phyloP scores from a whole-genome alignment of 345 rosid genomes.

The Linum trigynum region DNA sequence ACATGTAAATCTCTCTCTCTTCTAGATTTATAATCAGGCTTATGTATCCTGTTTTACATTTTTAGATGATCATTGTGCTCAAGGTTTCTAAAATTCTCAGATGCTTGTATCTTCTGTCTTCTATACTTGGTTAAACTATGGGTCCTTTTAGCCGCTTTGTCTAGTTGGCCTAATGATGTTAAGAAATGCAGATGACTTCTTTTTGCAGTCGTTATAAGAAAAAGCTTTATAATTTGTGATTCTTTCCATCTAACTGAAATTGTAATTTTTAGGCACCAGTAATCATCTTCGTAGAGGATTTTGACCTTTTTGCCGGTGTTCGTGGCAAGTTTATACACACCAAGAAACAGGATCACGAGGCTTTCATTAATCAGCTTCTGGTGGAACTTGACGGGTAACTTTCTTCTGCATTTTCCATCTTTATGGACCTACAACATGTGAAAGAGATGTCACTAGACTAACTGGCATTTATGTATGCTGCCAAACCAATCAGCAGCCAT shows the following conservation, averaged over 20 bases:
- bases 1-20: background rate
- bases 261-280: constrained; percentile 73
- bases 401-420: constrained; percentile 10
- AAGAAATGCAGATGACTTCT: too few relatives aligned
- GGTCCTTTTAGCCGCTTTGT: background rate
- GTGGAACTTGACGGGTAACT: constrained; percentile 97
- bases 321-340: constrained; percentile 90
- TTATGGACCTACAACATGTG: background rate
- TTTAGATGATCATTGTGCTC: background rate
- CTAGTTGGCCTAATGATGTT: too few relatives aligned
- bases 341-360: constrained; percentile 87
- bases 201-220: background rate
- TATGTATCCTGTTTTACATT: background rate
- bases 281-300: constrained; percentile 90
- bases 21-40: background rate
- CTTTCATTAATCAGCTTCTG: constrained; percentile 92
- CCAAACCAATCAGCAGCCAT: background rate
- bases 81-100: background rate
- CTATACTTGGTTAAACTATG: background rate
- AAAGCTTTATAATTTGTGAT: background rate
- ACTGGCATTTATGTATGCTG: background rate
- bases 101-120: background rate
- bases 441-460: background rate
- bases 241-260: background rate
- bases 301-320: constrained; percentile 95